Base-by-base conservation (phyloP, 2,329 filamentous ascomycete genomes). In the Paecilomyces dactylethromorphus region DNA sequence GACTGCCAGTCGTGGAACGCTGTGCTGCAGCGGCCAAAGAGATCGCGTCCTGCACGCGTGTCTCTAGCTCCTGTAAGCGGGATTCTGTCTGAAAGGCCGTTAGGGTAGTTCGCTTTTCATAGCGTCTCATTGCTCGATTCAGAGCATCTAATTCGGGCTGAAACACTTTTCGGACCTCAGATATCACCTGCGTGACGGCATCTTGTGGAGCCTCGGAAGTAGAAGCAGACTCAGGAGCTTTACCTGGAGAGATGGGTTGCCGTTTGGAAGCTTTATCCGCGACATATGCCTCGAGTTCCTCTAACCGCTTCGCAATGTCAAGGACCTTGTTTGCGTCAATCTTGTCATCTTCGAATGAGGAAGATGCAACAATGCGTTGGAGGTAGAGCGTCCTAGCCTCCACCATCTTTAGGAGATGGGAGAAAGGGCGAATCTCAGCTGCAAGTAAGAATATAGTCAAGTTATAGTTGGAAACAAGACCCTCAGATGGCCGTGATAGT, bases 401-500 rank as follows among this genome's bases (percentile, higher is more conserved):
- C 3, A 95, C 82, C 67, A 97, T 83, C 69, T 87, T 90, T 62
- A 96, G 84, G 26, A 95, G 77, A 69, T 97, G 92, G 1, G 90
- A 85, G 54, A 92, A 78, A 0, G 93, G 93, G 2, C 90, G 87
- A 29, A 97, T 79, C 74, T 97, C 93, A 3, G 93, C 90, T 0
- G 89, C 90, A 18, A 96, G 82, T 2, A 96, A 79, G 73, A 97
- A 97, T 56, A 97, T 90, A 12, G 88, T 92, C 57, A 97, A 81
- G 72, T 97, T 97, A 76, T 93, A 95, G 73, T 96, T 90, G 3
- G 91, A 96, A 6, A 97, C 88, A 11, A 97, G 79, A 1, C 90
- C 90, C 71, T 95, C 92, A 0, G 91, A 92, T 0, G 90, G 90
- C 1, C 90, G 83, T 24, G 89, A 92, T 18, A 97, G 84, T 66